Base-by-base conservation (phyloP, 2,329 filamentous ascomycete species). In the Aphanoascus verrucosus region DNA sequence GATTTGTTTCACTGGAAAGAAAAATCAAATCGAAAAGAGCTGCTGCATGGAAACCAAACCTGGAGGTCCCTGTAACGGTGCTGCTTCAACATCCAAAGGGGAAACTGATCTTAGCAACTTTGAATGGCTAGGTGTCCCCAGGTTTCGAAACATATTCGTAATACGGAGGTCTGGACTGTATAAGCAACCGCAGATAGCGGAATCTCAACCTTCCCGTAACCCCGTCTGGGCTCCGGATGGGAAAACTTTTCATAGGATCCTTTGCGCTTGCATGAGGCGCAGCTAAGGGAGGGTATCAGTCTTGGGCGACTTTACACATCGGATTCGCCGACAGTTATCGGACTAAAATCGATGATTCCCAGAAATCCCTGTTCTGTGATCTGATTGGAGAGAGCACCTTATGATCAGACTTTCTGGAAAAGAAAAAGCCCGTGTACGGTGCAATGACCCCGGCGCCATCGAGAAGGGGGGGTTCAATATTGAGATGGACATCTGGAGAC, bases 271-370 rank as follows among this genome's bases (percentile, higher is more conserved):
- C 38, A 48, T 53, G 37, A 57, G 48, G 53, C 54, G 54, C 56
- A 60, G 59, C 56, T 59, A 56, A 59, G 56, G 57, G 59, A 55
- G 57, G 59, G 59, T 56, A 35, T 49, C 9, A 48, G 53, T 60
- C 59, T 60, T 60, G 59, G 58, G 52, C 42, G 45, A 48, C 56
- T 54, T 60, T 55, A 14, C 38, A 19, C 47, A 53, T 57, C 51
- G 55, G 59, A 61, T 61, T 61, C 59, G 59, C 56, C 54, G 53
- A 45, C 6, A 35, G 44, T 37, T 45, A 50, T 43, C 45, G 34
- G 51, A 51, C 58, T 53, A 58, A 55, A 56, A 46, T 49, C 43
- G 31, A 49, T 46, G 37, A 35, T 43, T 50, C n/a, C 48, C 32
- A 20, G 31, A 49, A 49, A 61, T 60, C 59, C 59, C 57, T 60